Evolutionary conservation across 2,329 filamentous ascomycete genomes (phyloP).

Genomic region (Bipolaris sorokiniana): DNA sequence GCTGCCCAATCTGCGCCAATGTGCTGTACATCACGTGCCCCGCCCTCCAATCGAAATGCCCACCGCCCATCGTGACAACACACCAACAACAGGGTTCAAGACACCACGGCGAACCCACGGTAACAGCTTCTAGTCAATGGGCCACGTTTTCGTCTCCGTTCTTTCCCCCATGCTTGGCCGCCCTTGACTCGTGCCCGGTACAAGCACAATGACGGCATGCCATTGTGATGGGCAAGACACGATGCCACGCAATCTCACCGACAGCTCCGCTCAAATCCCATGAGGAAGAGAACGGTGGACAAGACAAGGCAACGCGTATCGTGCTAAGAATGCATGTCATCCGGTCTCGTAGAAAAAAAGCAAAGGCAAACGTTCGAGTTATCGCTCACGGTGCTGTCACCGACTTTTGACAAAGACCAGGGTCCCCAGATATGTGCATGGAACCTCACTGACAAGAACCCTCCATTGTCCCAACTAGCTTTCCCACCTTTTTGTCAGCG

Average conservation of each 20-base stretch:
- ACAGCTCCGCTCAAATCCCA: background rate
- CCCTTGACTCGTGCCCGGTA: background rate
- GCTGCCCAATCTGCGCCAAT: conserved; percentile 18
- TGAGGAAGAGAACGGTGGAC: background rate
- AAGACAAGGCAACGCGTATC: background rate
- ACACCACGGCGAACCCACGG: conserved; percentile 8
- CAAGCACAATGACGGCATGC: background rate
- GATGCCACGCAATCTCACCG: background rate
- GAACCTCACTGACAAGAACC: background rate
- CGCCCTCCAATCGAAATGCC: conserved; percentile 13
- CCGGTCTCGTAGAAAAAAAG: background rate
- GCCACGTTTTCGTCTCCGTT: conserved; percentile 4
- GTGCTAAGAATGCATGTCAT: background rate
- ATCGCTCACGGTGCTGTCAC: background rate
- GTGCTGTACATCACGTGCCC: conserved; percentile 24
- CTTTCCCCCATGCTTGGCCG: background rate
- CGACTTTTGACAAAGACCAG: conserved; percentile 1
- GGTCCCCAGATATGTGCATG: background rate
- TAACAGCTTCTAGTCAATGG: conserved; percentile 3
- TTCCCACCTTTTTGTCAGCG: background rate
- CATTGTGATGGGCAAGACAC: background rate
- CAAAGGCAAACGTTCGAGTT: background rate
- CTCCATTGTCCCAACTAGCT: background rate
- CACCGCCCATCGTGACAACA: conserved; percentile 4
- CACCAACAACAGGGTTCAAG: conserved; percentile 14